Percentiles rank a stretch among this genome's conserved stretches.
Evolutionary conservation across 441 rosid genomes (phyloP).

Genomic region (Aleurites moluccanus): DNA sequence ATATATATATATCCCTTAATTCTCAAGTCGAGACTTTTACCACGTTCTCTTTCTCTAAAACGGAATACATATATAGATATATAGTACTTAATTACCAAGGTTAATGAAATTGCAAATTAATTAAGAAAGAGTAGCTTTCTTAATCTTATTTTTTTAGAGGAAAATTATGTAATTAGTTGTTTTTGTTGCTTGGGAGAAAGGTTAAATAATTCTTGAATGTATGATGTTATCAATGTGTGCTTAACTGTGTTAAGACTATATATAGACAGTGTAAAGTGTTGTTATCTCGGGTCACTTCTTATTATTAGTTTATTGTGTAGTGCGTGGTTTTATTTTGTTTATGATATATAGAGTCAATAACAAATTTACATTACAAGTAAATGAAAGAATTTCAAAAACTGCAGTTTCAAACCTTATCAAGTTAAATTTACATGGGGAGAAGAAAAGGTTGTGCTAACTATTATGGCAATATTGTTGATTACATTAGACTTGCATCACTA

Average conservation of each 20-base stretch:
- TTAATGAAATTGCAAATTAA: not conserved
- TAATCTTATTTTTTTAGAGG: too few species aligned
- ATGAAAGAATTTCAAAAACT: conserved; percentile 7
- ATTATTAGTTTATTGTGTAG: not conserved
- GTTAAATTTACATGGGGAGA: not conserved
- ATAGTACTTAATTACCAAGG: too few species aligned
- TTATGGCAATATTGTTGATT: not conserved
- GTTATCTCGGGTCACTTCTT: not conserved
- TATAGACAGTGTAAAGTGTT: not conserved
- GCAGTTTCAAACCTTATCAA: conserved; percentile 12
- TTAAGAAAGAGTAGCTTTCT: not conserved
- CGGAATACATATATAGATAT: not conserved
- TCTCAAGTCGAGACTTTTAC: not conserved
- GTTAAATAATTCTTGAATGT: not conserved
- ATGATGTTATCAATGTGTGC: not conserved
- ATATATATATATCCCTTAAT: conserved; percentile 7
- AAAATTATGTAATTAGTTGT: not conserved
- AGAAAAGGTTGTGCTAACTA: conserved; percentile 21
- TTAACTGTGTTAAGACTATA: not conserved
- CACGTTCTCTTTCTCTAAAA: not conserved
- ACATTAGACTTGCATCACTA: not conserved
- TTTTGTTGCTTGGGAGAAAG: conserved; percentile 15
- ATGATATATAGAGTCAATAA: not conserved
- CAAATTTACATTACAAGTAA: conserved; percentile 11
- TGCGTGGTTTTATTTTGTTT: not conserved